These are phyloP conservation scores for Chaetomium sp. DNA, from an alignment of 2,329 filamentous ascomycete genomes.

Conservation along the genomic window DNA sequence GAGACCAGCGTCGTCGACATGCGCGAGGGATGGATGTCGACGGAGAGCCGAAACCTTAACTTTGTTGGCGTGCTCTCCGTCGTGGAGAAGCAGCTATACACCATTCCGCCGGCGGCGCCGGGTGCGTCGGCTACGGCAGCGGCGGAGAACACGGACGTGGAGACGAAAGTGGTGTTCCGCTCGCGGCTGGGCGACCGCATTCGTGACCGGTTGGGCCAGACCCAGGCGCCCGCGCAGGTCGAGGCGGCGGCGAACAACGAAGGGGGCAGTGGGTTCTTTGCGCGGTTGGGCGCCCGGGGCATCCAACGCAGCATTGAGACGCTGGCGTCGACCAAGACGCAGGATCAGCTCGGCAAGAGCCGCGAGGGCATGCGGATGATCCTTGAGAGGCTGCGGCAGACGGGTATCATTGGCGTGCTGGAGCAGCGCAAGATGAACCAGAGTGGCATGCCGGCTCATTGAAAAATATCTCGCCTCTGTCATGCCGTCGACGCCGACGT, in stretches of 20 bases:
- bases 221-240: constrained; percentile 28
- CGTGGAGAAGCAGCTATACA: constrained; percentile 68
- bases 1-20: constrained; percentile 76
- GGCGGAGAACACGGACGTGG: constrained; percentile 54
- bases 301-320: constrained; percentile 74
- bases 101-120: constrained; percentile 25
- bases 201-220: constrained; percentile 35
- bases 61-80: constrained; percentile 76
- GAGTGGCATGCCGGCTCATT: constrained; percentile 12
- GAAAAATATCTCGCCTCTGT: neutral
- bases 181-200: constrained; percentile 66
- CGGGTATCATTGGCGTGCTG: constrained; percentile 51
- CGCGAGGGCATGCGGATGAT: constrained; percentile 79
- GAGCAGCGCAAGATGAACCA: constrained; percentile 46
- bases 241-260: constrained; percentile 28
- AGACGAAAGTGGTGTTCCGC: constrained; percentile 66
- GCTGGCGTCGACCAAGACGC: constrained; percentile 69
- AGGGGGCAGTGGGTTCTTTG: constrained; percentile 45
- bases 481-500: neutral
- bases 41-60: constrained; percentile 74
- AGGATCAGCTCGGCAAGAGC: constrained; percentile 72
- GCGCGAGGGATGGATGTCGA: constrained; percentile 74
- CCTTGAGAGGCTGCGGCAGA: constrained; percentile 59
- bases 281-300: constrained; percentile 59
- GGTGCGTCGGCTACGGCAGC: neutral